Conservation (phyloP, 768 basidiomycete species). For the Tulasnella sp. region DNA sequence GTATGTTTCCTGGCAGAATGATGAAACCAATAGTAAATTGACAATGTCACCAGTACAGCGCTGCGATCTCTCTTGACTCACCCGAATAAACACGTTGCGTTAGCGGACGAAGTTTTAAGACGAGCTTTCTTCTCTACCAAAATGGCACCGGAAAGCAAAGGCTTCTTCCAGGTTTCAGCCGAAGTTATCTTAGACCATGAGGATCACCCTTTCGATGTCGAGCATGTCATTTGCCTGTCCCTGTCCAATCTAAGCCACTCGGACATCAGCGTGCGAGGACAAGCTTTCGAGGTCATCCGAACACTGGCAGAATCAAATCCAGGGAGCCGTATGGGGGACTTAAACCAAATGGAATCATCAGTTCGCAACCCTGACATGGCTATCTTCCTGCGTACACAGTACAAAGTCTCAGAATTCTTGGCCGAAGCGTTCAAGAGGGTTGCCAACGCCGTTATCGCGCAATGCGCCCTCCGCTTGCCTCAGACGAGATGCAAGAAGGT, state of each 20-base stretch:
- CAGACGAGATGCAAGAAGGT: conserved; percentile 41
- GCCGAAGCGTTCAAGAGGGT: conserved; percentile 61
- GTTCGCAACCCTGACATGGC: conserved; percentile 58
- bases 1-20: conserved; percentile 33
- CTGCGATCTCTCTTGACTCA: conserved; percentile 53
- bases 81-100: conserved; percentile 38
- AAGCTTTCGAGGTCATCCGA: conserved; percentile 62
- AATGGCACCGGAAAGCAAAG: conserved; percentile 41
- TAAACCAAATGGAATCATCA: conserved; percentile 61
- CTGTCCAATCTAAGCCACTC: conserved; percentile 77
- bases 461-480: conserved; percentile 62
- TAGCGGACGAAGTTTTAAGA: conserved; percentile 52
- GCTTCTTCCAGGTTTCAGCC: conserved; percentile 67
- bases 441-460: conserved; percentile 47
- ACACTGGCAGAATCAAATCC: conserved; percentile 53
- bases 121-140: conserved; percentile 52
- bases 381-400: conserved; percentile 70
- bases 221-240: conserved; percentile 62
- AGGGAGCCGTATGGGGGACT: conserved; percentile 36
- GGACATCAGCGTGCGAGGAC: conserved; percentile 46
- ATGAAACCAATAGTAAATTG: conserved; percentile 7
- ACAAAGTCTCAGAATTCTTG: conserved; percentile 60
- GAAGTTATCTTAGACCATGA: conserved; percentile 48
- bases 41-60: conserved; percentile 46
- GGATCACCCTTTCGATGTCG: conserved; percentile 51